A percentile compares a stretch with the other conserved stretches of the same genome.
These are phyloP conservation scores for Corymbia citriodora DNA, from an alignment of 441 rosid species.

Conservation along the genomic window DNA sequence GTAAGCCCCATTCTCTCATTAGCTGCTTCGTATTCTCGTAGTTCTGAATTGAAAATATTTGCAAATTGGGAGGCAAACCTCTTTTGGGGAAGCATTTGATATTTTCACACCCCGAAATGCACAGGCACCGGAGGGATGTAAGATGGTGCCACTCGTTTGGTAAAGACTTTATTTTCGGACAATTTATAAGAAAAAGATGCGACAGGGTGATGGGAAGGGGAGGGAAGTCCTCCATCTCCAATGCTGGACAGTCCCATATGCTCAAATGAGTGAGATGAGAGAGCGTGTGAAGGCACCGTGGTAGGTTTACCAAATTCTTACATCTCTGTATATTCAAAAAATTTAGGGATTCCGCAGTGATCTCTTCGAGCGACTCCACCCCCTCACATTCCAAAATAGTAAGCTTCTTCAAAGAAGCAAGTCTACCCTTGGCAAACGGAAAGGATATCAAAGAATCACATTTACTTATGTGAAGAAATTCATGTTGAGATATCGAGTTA, in stretches of 20 bases:
- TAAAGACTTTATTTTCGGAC: background rate
- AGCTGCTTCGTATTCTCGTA: no score
- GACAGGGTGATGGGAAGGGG: background rate
- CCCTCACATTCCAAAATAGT: accelerated
- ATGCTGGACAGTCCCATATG: background rate
- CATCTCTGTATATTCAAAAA: accelerated
- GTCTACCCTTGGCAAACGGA: background rate
- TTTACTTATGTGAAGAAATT: background rate
- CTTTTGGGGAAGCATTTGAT: no score
- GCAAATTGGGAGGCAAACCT: no score
- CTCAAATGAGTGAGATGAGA: background rate
- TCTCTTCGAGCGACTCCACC: no score
- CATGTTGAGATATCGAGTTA: no score
- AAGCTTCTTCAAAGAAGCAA: no score
- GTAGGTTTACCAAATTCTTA: background rate
- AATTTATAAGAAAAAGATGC: accelerated
- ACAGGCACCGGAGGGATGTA: accelerated
- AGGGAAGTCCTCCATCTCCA: background rate
- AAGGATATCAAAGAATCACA: background rate
- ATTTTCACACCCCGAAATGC: accelerated
- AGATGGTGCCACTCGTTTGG: background rate
- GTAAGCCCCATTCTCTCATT: no score
- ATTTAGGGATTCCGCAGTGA: accelerated
- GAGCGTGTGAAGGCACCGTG: background rate
- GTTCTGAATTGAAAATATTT: accelerated